A percentile compares a stretch with the other conserved stretches of the same genome.
Evolutionary conservation across 2,329 filamentous ascomycete species (phyloP).

Genomic region (Emergomyces orientalis): DNA sequence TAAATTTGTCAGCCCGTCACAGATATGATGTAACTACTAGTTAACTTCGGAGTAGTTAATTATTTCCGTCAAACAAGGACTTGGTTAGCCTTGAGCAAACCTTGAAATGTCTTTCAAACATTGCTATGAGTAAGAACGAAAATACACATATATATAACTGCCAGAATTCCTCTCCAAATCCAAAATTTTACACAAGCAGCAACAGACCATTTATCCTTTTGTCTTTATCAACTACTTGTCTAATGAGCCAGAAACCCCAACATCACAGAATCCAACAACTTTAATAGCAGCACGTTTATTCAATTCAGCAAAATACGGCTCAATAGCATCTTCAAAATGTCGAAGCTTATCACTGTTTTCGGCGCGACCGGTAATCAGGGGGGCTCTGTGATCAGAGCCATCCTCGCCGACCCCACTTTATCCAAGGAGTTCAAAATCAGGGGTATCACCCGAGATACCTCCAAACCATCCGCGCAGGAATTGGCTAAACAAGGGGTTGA

Average conservation of each 20-base stretch:
- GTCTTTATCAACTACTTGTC: too few relatives aligned
- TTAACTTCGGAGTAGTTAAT: too few relatives aligned
- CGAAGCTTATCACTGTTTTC: slow-evolving; percentile 36
- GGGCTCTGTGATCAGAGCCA: slow-evolving; percentile 38
- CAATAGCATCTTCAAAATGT: slow-evolving; percentile 9
- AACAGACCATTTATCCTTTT: not conserved
- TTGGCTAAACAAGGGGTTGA: slow-evolving; percentile 27
- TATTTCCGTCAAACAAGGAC: too few relatives aligned
- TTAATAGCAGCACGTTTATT: not conserved
- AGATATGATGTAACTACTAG: too few relatives aligned
- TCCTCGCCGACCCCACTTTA: slow-evolving; percentile 39
- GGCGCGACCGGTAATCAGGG: slow-evolving; percentile 48
- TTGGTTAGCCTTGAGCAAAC: too few relatives aligned
- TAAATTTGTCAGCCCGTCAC: too few relatives aligned
- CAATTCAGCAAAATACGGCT: not conserved
- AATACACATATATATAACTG: too few relatives aligned
- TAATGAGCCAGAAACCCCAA: too few relatives aligned
- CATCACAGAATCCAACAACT: not conserved
- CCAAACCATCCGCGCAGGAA: slow-evolving; percentile 23
- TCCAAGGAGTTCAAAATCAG: slow-evolving; percentile 42
- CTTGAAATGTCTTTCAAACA: too few relatives aligned
- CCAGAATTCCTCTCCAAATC: not conserved
- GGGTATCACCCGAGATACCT: slow-evolving; percentile 42
- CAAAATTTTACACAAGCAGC: not conserved
- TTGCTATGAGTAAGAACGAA: too few relatives aligned